Evolutionary conservation across 345 rosid genomes (phyloP), one percentile per base, ranked within the genome.

Genomic region (Eucalyptus regnans): DNA sequence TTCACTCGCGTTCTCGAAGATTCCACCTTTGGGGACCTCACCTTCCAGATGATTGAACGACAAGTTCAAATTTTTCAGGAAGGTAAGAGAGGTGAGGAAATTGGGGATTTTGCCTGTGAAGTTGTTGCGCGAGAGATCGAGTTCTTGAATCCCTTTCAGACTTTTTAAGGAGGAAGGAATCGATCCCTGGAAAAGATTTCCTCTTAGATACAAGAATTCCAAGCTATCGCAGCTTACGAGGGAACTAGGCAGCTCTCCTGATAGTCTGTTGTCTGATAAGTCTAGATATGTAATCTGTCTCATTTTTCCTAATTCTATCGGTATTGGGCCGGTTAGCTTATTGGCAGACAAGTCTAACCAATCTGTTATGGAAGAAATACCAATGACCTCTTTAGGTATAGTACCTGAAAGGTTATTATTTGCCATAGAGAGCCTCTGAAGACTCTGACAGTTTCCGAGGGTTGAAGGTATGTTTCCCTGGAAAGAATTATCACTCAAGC

Each of bases 391-490:
- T 54, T 44, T 11, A 25, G 92, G 90, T 22, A 92, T 88, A 51
- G 89, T 60, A 50, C 93, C 92, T 3, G 89, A 87, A 43, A 92
- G 86, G 14, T 4, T 86, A 76, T 92, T 92, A 15, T n/a, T 56
- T 15, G 87, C 83, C 29, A 90, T 81, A 48, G 27, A 62, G 43
- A 92, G 79, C 17, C 48, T 64, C 79, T 88, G 89, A 90, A 94
- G 89, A 64, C 71, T 60, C 51, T 33, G 87, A 79, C 93, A 92
- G 86, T 51, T 64, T 16, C 90, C 92, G 9, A 94, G 50, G 91
- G 89, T 88, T 60, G 89, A 88, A 48, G 95, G 95, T 56, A 93
- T 92, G 43, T 88, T 91, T 49, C 95, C 95, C 2, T 89, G 64
- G 56, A 92, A 86, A 62, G 76, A 90, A 71, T 94, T 94, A 60